Evolutionary conservation across 2,329 filamentous ascomycete species (phyloP), one percentile per base, ranked within the genome.

Genomic region (Paraphoma sp.): DNA sequence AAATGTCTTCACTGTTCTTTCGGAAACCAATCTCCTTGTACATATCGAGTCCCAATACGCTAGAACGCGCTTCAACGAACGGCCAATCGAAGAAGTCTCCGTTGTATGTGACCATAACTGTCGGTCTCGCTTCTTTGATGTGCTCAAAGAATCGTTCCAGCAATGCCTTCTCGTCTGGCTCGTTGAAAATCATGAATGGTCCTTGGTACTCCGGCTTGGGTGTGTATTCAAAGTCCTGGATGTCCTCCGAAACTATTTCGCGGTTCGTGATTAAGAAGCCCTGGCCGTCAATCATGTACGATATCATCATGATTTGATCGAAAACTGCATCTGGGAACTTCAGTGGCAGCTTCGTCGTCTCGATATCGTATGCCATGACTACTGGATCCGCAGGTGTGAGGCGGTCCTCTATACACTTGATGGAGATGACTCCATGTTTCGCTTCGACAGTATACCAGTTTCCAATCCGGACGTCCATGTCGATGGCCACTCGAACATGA

Each of bases 21-120:
- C 89, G 89, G 85, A 97, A 99, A 5, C 95, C 95, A 69, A 97
- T 99, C 76, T 99, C 96, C 61, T 90, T 91, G 78, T 99, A 99
- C 95, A 99, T 98, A 78, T 99, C 95, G 74, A 99, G 97, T 30
- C 96, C 95, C 67, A 96, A 89, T 63, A 97, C 86, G 72, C 93
- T 96, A 29, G 96, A 92, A 79, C 95, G 85, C 44, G 95, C 88
- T 80, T 99, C 95, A 23, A 99, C 93, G 73, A 96, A 99, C 0
- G 95, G 94, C 95, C 95, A 99, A 89, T 99, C 95, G 88, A 99
- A 99, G 76, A 99, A 99, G 81, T 99, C 95, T 81, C 95, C 95
- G 92, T 99, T 99, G 84, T 99, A 99, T n/a, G 95, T 99, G 36
- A 96, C 94, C 75, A 99, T 99, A 54, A 99, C 94, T 0, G 93